Evolutionary conservation across 2,329 filamentous ascomycete species (phyloP).

Genomic region (Xylaria sp.): DNA sequence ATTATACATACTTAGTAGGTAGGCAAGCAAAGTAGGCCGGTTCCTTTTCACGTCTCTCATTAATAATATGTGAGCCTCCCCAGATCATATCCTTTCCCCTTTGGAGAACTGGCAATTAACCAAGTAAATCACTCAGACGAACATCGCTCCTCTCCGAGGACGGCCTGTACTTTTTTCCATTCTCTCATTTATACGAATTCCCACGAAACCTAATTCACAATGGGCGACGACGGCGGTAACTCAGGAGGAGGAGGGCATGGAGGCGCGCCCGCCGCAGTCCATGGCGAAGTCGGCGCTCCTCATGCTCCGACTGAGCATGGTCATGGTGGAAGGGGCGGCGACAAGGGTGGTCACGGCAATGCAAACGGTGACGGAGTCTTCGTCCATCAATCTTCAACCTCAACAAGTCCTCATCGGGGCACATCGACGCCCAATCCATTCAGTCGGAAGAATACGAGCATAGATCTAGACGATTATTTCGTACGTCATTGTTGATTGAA

Average conservation of each 20-base stretch:
- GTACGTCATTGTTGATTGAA: constrained; percentile 45
- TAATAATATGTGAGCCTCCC: constrained; percentile 18
- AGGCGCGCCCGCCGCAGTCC: constrained; percentile 18
- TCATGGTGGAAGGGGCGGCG: constrained; percentile 23
- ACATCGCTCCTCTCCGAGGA: neutral
- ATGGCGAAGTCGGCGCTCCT: constrained; percentile 31
- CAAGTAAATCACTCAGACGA: neutral
- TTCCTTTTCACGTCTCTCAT: constrained; percentile 24
- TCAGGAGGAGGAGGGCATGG: constrained; percentile 14
- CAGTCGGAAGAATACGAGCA: constrained; percentile 46
- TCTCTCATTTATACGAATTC: neutral
- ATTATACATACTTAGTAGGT: neutral
- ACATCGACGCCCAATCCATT: constrained; percentile 47
- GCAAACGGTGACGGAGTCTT: constrained; percentile 27
- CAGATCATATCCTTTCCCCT: neutral
- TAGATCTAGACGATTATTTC: constrained; percentile 59
- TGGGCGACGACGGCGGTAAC: constrained; percentile 42
- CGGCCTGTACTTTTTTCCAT: neutral
- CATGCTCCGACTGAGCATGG: constrained; percentile 28
- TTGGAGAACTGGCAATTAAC: constrained; percentile 9
- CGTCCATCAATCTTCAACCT: constrained; percentile 35
- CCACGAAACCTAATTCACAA: constrained; percentile 31
- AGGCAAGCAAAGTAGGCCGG: constrained; percentile 21
- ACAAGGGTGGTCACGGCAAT: constrained; percentile 17
- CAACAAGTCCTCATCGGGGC: constrained; percentile 37